Conservation (phyloP, 2,329 filamentous ascomycete species). For the Scedosporium boydii region DNA sequence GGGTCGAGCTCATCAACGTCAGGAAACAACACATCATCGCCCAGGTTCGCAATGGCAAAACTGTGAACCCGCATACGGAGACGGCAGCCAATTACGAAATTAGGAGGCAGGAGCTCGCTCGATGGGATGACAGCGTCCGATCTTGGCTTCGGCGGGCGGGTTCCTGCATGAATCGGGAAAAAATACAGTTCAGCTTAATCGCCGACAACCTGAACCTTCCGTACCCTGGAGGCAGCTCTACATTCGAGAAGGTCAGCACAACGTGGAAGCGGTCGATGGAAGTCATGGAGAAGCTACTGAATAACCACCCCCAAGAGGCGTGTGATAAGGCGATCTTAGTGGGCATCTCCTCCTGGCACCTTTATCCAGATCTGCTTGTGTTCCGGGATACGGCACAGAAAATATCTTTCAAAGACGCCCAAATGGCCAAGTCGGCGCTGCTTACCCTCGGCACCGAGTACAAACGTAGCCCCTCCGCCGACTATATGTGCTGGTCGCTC, state of each 20-base stretch:
- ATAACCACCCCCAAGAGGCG: slow-evolving; percentile 6
- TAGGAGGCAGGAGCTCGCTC: slow-evolving; percentile 2
- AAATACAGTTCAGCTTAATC: slow-evolving; percentile 8
- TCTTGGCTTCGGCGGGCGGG: slow-evolving; percentile 8
- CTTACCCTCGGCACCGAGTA: not conserved
- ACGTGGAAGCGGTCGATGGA: slow-evolving; percentile 7
- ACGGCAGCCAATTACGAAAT: slow-evolving; percentile 6
- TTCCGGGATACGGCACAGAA: slow-evolving; percentile 4
- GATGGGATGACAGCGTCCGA: slow-evolving; percentile 9
- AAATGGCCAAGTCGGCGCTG: not conserved
- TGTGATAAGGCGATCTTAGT: slow-evolving; percentile 8
- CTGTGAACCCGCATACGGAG: slow-evolving; percentile 5
- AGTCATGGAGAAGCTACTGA: slow-evolving; percentile 8
- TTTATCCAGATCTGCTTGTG: slow-evolving; percentile 9
- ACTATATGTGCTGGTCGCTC: slow-evolving; percentile 8
- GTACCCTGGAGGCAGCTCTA: slow-evolving; percentile 2
- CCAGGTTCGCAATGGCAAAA: not conserved
- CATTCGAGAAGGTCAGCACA: slow-evolving; percentile 6
- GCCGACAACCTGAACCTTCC: slow-evolving; percentile 7
- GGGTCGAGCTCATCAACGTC: slow-evolving; percentile 15
- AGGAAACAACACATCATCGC: slow-evolving; percentile 2
- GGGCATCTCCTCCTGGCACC: slow-evolving; percentile 10
- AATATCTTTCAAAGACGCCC: not conserved
- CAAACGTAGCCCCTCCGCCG: not conserved
- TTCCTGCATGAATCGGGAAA: slow-evolving; percentile 2